phyloP scores from a whole-genome alignment of 2,329 filamentous ascomycete genomes.

The Ophiostoma australiae region DNA sequence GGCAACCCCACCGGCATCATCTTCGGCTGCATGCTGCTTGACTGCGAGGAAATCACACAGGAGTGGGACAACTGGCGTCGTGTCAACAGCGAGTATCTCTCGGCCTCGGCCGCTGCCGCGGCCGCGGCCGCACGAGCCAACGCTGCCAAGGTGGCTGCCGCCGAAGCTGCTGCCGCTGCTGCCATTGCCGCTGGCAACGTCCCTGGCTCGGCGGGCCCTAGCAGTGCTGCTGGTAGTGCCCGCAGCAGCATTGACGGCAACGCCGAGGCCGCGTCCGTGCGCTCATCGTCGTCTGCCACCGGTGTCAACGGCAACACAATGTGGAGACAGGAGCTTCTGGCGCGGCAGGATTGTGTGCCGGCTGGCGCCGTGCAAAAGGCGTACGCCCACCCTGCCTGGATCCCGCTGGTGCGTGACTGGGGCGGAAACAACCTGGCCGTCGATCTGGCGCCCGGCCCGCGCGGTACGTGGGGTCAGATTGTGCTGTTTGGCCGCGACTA shows the following conservation, averaged over 20 bases:
- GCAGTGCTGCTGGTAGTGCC: conserved; percentile 55
- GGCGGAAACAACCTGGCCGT: conserved; percentile 96
- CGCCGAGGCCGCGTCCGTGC: conserved; percentile 43
- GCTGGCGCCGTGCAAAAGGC: conserved; percentile 81
- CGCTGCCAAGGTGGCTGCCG: conserved; percentile 13
- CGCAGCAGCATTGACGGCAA: conserved; percentile 65
- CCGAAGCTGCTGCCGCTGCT: conserved; percentile 49
- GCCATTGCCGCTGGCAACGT: conserved; percentile 38
- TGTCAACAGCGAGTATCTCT: conserved; percentile 86
- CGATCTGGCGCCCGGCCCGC: conserved; percentile 84
- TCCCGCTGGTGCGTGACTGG: conserved; percentile 94
- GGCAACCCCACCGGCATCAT: conserved; percentile 87
- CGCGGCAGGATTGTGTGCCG: conserved; percentile 83
- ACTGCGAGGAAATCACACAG: conserved; percentile 96
- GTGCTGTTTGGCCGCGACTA: conserved; percentile 97
- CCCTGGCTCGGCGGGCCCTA: conserved; percentile 58
- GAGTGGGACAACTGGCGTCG: conserved; percentile 96
- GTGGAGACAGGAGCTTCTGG: conserved; percentile 81
- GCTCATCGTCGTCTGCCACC: conserved; percentile 27
- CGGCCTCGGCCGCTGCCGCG: conserved; percentile 52
- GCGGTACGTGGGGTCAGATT: conserved; percentile 90
- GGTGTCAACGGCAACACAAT: conserved; percentile 44
- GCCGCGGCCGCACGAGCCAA: conserved; percentile 63
- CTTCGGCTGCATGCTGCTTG: conserved; percentile 90
- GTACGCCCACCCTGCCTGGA: conserved; percentile 92